Percentiles rank a stretch among this genome's conserved stretches.
These are phyloP conservation scores for Heliamphora exappendiculata DNA, from an alignment of 148 eudicot species.

Conservation along the genomic window DNA sequence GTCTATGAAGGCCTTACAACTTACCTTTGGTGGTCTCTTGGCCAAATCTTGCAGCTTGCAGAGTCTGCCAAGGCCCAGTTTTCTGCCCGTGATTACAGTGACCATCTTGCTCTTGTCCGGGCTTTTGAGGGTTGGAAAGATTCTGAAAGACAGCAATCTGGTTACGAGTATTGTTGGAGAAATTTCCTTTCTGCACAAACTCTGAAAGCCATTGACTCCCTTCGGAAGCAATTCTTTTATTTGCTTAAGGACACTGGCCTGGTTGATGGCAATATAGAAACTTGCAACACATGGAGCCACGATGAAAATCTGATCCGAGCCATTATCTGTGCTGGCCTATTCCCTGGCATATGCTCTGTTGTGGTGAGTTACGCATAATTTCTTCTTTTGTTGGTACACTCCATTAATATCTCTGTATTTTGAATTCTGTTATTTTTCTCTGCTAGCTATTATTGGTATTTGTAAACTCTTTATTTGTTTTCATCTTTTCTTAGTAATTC, in stretches of 20 bases:
- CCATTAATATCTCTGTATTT: not conserved
- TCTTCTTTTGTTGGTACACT: not conserved
- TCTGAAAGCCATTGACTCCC: conserved; percentile 80
- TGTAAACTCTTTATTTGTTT: not conserved
- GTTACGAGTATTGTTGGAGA: conserved; percentile 88
- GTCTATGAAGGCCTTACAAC: not conserved
- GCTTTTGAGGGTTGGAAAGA: conserved; percentile 96
- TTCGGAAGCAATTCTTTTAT: conserved; percentile 69
- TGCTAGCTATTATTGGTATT: not conserved
- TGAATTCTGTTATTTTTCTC: not conserved
- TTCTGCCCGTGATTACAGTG: conserved; percentile 81
- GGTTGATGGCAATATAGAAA: conserved; percentile 48
- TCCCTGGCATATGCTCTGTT: conserved; percentile 87
- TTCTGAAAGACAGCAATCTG: conserved; percentile 69
- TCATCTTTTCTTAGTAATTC: not conserved
- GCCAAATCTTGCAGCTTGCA: conserved; percentile 60
- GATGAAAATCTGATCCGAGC: conserved; percentile 80
- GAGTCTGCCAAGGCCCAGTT: conserved; percentile 92
- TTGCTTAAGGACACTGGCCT: conserved; percentile 75
- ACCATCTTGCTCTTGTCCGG: conserved; percentile 84
- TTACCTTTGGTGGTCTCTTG: conserved; percentile 2
- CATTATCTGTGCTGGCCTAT: conserved; percentile 75
- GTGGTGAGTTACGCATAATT: conserved; percentile 51
- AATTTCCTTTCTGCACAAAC: conserved; percentile 92
- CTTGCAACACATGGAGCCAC: conserved; percentile 69